Evolutionary conservation across 345 rosid genomes (phyloP).

Genomic region (Gossypium turneri): DNA sequence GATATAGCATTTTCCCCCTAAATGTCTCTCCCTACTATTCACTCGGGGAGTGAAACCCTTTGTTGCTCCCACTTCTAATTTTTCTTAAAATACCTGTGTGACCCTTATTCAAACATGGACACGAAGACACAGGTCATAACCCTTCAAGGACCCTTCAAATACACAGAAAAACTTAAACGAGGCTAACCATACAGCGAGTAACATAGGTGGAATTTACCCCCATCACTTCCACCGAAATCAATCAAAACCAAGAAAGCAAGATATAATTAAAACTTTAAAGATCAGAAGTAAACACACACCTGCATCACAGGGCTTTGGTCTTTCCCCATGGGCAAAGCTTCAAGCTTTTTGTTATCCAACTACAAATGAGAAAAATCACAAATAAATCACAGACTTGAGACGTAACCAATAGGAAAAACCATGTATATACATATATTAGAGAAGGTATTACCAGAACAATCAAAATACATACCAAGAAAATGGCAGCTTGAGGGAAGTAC

Average conservation of each 20-base stretch:
- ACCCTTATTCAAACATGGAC: no score
- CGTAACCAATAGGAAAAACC: background rate
- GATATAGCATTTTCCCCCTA: background rate
- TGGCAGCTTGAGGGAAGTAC: slow-evolving; percentile 68
- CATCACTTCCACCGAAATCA: background rate
- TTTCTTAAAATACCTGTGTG: no score
- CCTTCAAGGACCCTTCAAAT: background rate
- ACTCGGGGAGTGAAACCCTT: background rate
- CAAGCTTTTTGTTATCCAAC: slow-evolving; percentile 87
- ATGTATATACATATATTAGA: background rate
- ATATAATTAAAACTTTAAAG: background rate
- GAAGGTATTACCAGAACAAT: background rate
- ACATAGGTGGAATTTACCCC: background rate
- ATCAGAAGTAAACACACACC: slow-evolving; percentile 42
- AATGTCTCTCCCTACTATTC: background rate
- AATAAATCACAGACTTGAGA: background rate
- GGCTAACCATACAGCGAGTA: background rate
- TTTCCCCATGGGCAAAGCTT: slow-evolving; percentile 57
- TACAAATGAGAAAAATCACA: slow-evolving; percentile 22
- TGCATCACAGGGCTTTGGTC: slow-evolving; percentile 69
- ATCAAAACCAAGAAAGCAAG: background rate
- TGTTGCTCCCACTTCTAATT: background rate
- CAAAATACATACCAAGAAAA: slow-evolving; percentile 45
- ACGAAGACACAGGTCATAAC: background rate
- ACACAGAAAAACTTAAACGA: background rate